Evolutionary conservation across 140 eudicot genomes (phyloP).

Genomic region (Bidens hawaiensis): DNA sequence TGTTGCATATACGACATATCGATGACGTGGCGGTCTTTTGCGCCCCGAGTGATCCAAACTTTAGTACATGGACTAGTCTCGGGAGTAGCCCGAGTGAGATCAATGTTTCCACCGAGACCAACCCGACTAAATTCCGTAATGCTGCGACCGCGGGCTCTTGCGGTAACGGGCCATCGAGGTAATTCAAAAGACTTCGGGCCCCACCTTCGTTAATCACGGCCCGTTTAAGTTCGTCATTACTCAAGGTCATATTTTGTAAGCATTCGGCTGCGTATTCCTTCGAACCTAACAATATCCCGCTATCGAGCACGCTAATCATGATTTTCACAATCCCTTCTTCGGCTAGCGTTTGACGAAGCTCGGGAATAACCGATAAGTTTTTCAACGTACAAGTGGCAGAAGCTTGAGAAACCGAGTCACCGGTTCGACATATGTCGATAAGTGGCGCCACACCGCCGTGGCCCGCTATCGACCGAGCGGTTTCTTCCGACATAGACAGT

Average conservation of each 20-base stretch:
- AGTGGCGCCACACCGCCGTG: slow-evolving; percentile 82
- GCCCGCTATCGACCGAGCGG: slow-evolving; percentile 75
- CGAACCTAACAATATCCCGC: slow-evolving; percentile 69
- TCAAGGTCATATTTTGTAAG: slow-evolving; percentile 65
- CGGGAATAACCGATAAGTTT: slow-evolving; percentile 73
- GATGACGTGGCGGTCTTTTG: slow-evolving; percentile 80
- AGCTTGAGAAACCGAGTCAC: slow-evolving; percentile 88
- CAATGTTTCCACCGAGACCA: slow-evolving; percentile 44
- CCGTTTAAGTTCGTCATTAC: slow-evolving; percentile 53
- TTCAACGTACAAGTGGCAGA: slow-evolving; percentile 92
- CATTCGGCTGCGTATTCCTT: slow-evolving; percentile 97
- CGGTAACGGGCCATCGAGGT: slow-evolving; percentile 79
- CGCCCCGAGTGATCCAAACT: slow-evolving; percentile 72
- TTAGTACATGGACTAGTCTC: slow-evolving; percentile 64
- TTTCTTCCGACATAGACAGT: slow-evolving; percentile 67
- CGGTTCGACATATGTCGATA: slow-evolving; percentile 57
- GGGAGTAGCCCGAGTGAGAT: slow-evolving; percentile 62
- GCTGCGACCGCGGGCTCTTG: slow-evolving; percentile 96
- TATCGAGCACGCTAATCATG: slow-evolving; percentile 72
- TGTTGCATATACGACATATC: slow-evolving; percentile 60
- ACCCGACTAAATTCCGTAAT: slow-evolving; percentile 61
- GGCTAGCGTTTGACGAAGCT: slow-evolving; percentile 63
- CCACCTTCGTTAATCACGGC: slow-evolving; percentile 73
- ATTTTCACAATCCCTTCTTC: slow-evolving; percentile 74
- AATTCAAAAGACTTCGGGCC: slow-evolving; percentile 48